Base-by-base conservation (phyloP, 1,139 yeast genomes). In the Geotrichum armillariae region DNA sequence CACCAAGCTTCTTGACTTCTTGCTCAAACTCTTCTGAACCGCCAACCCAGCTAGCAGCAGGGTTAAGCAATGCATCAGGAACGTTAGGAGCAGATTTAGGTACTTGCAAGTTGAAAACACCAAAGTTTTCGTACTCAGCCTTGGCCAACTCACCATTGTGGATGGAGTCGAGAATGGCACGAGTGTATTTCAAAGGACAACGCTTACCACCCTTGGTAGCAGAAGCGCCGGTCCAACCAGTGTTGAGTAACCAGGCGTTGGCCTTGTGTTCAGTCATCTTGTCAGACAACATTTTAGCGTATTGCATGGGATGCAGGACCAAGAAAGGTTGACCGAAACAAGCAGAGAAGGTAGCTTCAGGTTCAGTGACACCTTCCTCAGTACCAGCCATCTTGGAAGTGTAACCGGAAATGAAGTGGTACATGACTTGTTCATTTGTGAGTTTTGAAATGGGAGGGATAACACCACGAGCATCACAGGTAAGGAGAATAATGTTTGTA, bases 351-450 rank as follows among this genome's bases (percentile, higher is more conserved):
- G 97, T 89, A 53, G 98, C 96, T 72, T 88, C 91, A 55, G 99
- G 98, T 76, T 93, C 98, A 59, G 98, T 91, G 61, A 93, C 89
- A 74, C 99, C 99, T 71, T 89, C 95, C 75, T 93, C 99, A 53
- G 99, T 93, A 72, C 99, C 99, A 58, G 99, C 97, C 95, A 93
- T 93, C 82, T 93, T 93, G 55, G 98, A 91, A 58, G 99, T 93
- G 81, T 93, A 93, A 68, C 99, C 99, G 58, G 96, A 86, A 64
- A 93, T 93, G 75, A 93, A 93, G 76, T 93, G 98, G 80, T 93
- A 93, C 98, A 93, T 93, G 60, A 93, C 98, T 75, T 93, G 98
- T 61, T 93, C 89, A 67, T 89, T 89, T 53, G 95, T 80, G 71
- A 93, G 82, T 74, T 85, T 89, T 58, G 98, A 90, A 56, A 93